phyloP scores from a whole-genome alignment of 768 basidiomycete genomes.

The Panaeolus papilionaceus region DNA sequence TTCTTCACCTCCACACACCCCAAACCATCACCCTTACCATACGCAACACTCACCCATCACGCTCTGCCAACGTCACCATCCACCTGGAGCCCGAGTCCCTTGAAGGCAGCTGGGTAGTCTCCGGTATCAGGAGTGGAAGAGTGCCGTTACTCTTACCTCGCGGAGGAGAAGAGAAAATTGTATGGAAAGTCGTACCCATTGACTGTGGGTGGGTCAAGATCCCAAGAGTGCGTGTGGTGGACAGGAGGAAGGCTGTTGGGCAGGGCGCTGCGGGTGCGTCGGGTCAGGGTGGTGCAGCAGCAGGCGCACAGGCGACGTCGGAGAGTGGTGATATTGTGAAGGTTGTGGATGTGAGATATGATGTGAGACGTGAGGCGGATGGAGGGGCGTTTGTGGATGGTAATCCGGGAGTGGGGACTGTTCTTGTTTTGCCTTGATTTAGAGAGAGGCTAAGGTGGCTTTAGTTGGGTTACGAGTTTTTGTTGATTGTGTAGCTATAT shows the following conservation, averaged over 20 bases:
- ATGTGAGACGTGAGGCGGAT: slow-evolving; percentile 31
- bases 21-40: slow-evolving; percentile 60
- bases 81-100: slow-evolving; percentile 71
- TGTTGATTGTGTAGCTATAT: slow-evolving; percentile 1
- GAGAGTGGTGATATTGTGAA: slow-evolving; percentile 51
- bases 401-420: slow-evolving; percentile 10
- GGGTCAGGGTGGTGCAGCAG: slow-evolving; percentile 46
- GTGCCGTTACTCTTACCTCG: slow-evolving; percentile 73
- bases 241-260: slow-evolving; percentile 50
- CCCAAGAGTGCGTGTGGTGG: slow-evolving; percentile 65
- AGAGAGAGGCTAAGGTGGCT: not conserved
- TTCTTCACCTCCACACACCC: slow-evolving; percentile 67
- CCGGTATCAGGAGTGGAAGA: slow-evolving; percentile 72
- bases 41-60: slow-evolving; percentile 68
- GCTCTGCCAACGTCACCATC: slow-evolving; percentile 73
- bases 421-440: slow-evolving; percentile 23
- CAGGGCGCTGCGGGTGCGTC: slow-evolving; percentile 27
- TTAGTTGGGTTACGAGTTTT: not conserved
- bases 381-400: slow-evolving; percentile 20
- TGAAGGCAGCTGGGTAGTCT: slow-evolving; percentile 77
- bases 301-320: slow-evolving; percentile 29
- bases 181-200: slow-evolving; percentile 75
- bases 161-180: slow-evolving; percentile 66
- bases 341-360: slow-evolving; percentile 59
- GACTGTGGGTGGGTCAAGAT: slow-evolving; percentile 73